Evolutionary conservation across 345 rosid genomes (phyloP).

Genomic region (Schrenkiella parvula): DNA sequence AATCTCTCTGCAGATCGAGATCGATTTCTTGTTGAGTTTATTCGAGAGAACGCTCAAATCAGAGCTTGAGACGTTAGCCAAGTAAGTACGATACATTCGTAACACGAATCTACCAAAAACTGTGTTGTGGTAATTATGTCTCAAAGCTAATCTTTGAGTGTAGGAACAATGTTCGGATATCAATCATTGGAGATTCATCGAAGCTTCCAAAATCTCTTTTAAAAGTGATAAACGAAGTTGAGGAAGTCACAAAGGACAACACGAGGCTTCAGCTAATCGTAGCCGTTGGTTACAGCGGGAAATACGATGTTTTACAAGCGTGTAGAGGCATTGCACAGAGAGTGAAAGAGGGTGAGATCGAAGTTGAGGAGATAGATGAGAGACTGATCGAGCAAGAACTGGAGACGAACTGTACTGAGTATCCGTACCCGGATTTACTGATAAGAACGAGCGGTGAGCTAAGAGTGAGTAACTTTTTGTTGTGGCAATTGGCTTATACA

Average conservation of each 20-base stretch:
- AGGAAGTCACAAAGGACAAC: slow-evolving; percentile 47
- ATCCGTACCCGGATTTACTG: slow-evolving; percentile 63
- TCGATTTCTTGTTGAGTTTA: slow-evolving; percentile 61
- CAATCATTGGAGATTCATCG: slow-evolving; percentile 61
- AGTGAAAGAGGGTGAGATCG: slow-evolving; percentile 46
- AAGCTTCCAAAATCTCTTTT: slow-evolving; percentile 48
- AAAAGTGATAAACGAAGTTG: slow-evolving; percentile 36
- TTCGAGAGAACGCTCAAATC: slow-evolving; percentile 46
- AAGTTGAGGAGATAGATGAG: slow-evolving; percentile 52
- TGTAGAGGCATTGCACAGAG: slow-evolving; percentile 55
- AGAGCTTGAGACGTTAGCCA: slow-evolving; percentile 39
- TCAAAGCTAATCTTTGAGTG: neutral
- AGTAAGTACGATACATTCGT: slow-evolving; percentile 32
- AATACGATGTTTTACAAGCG: slow-evolving; percentile 62
- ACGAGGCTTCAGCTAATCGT: slow-evolving; percentile 55
- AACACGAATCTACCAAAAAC: neutral
- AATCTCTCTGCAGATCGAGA: slow-evolving; percentile 48
- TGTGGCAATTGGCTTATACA: slow-evolving; percentile 82
- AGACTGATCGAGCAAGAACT: slow-evolving; percentile 56
- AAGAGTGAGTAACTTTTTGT: slow-evolving; percentile 74
- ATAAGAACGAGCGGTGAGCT: slow-evolving; percentile 80
- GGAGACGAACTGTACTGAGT: slow-evolving; percentile 57
- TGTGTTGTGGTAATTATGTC: neutral
- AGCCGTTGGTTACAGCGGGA: slow-evolving; percentile 80
- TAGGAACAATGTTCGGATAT: slow-evolving; percentile 35